Evolutionary conservation across 208 protist species (phyloP), one percentile per base, ranked within the genome.

Genomic region (Angomonas ambiguus): DNA sequence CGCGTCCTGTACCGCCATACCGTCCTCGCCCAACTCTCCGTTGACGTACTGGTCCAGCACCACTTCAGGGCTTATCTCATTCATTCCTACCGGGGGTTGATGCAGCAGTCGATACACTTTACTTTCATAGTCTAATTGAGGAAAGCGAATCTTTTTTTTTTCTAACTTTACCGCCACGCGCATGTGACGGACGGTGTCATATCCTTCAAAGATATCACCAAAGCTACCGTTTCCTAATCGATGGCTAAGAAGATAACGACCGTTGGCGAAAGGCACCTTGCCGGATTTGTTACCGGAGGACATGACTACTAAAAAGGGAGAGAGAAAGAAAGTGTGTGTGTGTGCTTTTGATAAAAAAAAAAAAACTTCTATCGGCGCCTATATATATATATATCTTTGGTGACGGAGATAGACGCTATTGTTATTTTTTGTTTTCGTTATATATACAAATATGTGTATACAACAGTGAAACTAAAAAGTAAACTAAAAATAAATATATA

Each of bases 111-210:
- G 74, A 76, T 96, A 96, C 25, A 96, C 85, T 70, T 91, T 94
- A 69, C 71, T 88, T 35, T 99, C 99, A 72, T 99, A 98, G 10
- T 95, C 84, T 1, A 99, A 82, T 81, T 99, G 98, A 20, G 98
- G 98, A 51, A 95, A 96, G 51, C 67, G 68, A 0, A 77, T 71
- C 51, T 83, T 86, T 24, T 93, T 91, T 31, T 89, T 83, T 74
- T 99, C 98, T 10, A 97, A 68, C 69, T 96, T 96, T 16, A 94
- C 81, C 5, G 88, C 87, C 24, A 96, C 87, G 10, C 71, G 61
- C 30, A 42, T 48, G 3, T 73, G 42, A 24, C 61, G 74, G 2
- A 76, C 61, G 5, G 79, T 83, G 72, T 96, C 88, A 51, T 76
- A 79, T 66, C 91, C 96, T 62, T 95, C 75, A 78, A 98, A 99